phyloP scores from a whole-genome alignment of 768 basidiomycete species.

The Galerina sulciceps region DNA sequence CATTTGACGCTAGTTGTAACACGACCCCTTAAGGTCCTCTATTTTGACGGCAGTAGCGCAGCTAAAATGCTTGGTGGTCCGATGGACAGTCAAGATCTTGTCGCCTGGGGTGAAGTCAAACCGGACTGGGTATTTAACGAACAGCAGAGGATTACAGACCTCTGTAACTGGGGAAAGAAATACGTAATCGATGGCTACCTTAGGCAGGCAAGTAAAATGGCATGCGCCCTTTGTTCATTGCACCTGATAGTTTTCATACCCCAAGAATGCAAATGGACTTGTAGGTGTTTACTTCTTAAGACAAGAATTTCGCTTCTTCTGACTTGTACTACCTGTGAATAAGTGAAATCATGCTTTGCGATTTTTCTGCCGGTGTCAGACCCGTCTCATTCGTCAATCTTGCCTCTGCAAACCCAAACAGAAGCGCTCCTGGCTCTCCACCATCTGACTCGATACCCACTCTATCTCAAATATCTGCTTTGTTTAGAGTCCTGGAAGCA shows the following conservation, averaged over 20 bases:
- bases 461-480: not conserved
- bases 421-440: not conserved
- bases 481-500: slow-evolving; percentile 32
- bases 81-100: slow-evolving; percentile 52
- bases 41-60: slow-evolving; percentile 58
- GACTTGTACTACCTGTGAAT: not conserved
- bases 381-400: slow-evolving; percentile 36
- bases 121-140: slow-evolving; percentile 33
- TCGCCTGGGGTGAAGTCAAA: slow-evolving; percentile 41
- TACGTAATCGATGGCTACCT: slow-evolving; percentile 50
- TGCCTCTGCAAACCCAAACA: not conserved
- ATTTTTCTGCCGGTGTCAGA: slow-evolving; percentile 46
- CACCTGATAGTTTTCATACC: not conserved
- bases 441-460: not conserved
- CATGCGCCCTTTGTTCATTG: not conserved
- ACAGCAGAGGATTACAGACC: slow-evolving; percentile 32
- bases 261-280: slow-evolving; percentile 53
- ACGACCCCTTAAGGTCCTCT: slow-evolving; percentile 47
- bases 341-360: slow-evolving; percentile 55
- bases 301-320: not conserved
- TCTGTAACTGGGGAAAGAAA: slow-evolving; percentile 49
- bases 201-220: slow-evolving; percentile 41
- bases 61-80: slow-evolving; percentile 44
- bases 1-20: slow-evolving; percentile 41
- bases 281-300: slow-evolving; percentile 28